Evolutionary conservation across 768 basidiomycete genomes (phyloP), one percentile per base, ranked within the genome.

Genomic region (Leucosporidium scottii): DNA sequence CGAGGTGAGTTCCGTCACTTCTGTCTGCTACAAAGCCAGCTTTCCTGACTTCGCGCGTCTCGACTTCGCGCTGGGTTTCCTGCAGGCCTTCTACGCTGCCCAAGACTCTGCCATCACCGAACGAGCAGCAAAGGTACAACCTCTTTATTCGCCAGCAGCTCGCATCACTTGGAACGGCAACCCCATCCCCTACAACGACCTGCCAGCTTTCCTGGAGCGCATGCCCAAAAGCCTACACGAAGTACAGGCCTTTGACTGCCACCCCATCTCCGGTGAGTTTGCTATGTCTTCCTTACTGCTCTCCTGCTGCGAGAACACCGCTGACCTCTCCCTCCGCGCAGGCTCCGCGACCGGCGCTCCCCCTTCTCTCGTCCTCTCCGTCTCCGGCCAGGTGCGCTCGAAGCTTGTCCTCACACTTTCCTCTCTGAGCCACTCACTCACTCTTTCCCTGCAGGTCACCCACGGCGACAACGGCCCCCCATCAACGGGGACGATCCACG

Each of bases 131-230:
- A 23, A 30, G 0, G 31, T 71, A 8, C 61, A 59, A 44, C 6
- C 60, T 4, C 53, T 71, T 8, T 68, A 68, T 31, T 59, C 67
- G 5, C 70, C 64, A 36, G 59, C 57, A 23, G 63, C 70, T 3
- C 54, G 67, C 6, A 53, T 72, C 28, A 62, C 64, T 2, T 72
- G 71, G 71, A 72, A 72, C 61, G 71, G 71, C 31, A 72, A 72
- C 62, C 67, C 71, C 12, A 62, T 72, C 62, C 21, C 65, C 2
- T 64, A 39, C 44, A 53, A 13, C 31, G 65, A 64, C 48, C 62
- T 72, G 18, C 54, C 71, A 12, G 59, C 30, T 4, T 72, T 72
- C 18, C 55, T 64, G 1, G 62, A 61, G 59, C 59, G 47, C 21
- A 61, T 72, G 59, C 71, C 71, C 23, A 31, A 59, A 39, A 64